A percentile compares a stretch with the other conserved stretches of the same genome.
These are phyloP conservation scores for Sungouiozyma ichnusensis DNA, from an alignment of 805 yeast species.

Conservation along the genomic window DNA sequence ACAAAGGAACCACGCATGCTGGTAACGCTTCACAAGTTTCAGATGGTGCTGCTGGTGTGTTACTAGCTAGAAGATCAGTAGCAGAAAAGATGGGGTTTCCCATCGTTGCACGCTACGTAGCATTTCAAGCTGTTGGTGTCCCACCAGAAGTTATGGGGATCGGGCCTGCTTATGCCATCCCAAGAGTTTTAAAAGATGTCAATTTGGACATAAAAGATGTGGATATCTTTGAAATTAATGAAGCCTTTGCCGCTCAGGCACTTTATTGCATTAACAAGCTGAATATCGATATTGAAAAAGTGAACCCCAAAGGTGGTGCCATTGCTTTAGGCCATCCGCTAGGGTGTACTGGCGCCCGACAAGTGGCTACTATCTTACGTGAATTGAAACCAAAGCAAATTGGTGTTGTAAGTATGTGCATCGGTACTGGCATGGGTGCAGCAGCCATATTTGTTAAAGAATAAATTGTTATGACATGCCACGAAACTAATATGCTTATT, in stretches of 20 bases:
- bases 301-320: constrained; percentile 93
- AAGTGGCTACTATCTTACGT: constrained; percentile 76
- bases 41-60: constrained; percentile 90
- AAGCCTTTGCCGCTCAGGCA: constrained; percentile 95
- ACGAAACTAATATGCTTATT: too few species aligned
- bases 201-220: constrained; percentile 57
- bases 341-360: constrained; percentile 88
- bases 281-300: constrained; percentile 57
- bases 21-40: constrained; percentile 95
- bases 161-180: constrained; percentile 95
- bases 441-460: constrained; percentile 81
- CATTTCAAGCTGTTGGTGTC: constrained; percentile 77
- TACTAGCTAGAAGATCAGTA: constrained; percentile 73
- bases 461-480: too few species aligned
- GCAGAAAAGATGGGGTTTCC: constrained; percentile 68
- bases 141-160: constrained; percentile 98
- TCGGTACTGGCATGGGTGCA: constrained; percentile 98
- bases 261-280: constrained; percentile 58
- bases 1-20: constrained; percentile 77
- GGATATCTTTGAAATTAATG: constrained; percentile 78
- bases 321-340: constrained; percentile 93
- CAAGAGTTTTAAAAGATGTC: constrained; percentile 56
- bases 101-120: constrained; percentile 70
- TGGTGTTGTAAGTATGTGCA: constrained; percentile 93
- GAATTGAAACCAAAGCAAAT: constrained; percentile 71